Percentiles rank a stretch among this genome's conserved stretches.
Evolutionary conservation across 163 green algal genomes (phyloP).

Genomic region (Prototheca cutis): DNA sequence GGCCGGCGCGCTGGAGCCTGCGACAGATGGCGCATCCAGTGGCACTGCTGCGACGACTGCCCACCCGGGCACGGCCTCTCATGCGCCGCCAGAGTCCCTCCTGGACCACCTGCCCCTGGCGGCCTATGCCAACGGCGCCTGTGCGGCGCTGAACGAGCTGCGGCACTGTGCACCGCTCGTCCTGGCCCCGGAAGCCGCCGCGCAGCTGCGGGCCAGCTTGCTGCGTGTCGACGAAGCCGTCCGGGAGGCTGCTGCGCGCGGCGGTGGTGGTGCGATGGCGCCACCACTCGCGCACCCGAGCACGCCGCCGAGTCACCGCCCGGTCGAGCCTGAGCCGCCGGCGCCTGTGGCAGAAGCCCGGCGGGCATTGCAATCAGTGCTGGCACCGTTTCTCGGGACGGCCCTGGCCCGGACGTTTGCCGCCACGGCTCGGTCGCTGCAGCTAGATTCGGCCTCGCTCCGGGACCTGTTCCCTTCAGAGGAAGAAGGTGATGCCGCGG

Average conservation of each 20-base stretch:
- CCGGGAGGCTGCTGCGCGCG: slow-evolving; percentile 3
- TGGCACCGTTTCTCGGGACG: neutral
- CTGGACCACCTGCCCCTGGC: slow-evolving; percentile 88
- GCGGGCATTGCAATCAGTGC: no score
- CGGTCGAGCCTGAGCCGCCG: neutral
- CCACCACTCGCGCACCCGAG: no score
- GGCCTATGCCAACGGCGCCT: slow-evolving; percentile 81
- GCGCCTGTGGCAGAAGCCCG: neutral
- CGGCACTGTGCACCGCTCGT: slow-evolving; percentile 75
- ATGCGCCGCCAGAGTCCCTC: slow-evolving; percentile 58
- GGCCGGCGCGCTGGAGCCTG: neutral
- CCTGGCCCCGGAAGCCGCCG: neutral
- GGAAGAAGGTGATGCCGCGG: neutral
- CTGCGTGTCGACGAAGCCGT: slow-evolving; percentile 28
- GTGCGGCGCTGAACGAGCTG: slow-evolving; percentile 89
- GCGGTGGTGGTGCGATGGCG: neutral
- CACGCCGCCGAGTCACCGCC: no score
- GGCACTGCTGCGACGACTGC: no score
- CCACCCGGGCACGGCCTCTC: no score
- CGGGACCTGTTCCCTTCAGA: neutral
- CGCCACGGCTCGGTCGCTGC: neutral
- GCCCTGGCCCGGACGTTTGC: neutral
- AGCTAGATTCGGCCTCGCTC: neutral
- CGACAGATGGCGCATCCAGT: neutral
- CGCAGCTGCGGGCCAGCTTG: slow-evolving; percentile 22